Evolutionary conservation across 2,329 filamentous ascomycete genomes (phyloP).

Genomic region (Phaeosphaeria sp.): DNA sequence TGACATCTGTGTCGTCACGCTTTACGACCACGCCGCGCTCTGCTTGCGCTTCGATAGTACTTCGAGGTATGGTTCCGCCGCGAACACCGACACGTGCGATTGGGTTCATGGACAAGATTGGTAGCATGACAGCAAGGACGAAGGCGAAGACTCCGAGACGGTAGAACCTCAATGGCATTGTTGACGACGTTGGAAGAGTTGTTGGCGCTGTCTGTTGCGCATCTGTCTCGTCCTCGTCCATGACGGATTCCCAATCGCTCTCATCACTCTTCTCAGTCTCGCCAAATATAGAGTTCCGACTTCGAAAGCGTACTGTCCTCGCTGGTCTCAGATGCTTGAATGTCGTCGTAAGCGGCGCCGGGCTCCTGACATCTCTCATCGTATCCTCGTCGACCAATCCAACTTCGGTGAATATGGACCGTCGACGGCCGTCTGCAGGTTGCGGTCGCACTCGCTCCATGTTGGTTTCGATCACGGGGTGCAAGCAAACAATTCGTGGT

Average conservation of each 20-base stretch:
- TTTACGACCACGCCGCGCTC: constrained; percentile 24
- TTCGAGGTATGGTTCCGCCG: constrained; percentile 32
- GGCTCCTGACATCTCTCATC: constrained; percentile 36
- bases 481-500: constrained; percentile 2
- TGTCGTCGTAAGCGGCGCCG: constrained; percentile 31
- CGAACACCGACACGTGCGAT: constrained; percentile 33
- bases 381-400: constrained; percentile 45
- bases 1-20: constrained; percentile 39
- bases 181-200: constrained; percentile 8
- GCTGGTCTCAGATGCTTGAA: constrained; percentile 33
- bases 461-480: background rate
- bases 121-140: constrained; percentile 42
- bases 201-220: constrained; percentile 7
- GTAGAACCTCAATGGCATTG: constrained; percentile 30
- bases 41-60: constrained; percentile 22
- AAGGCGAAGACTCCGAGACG: constrained; percentile 37
- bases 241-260: constrained; percentile 37
- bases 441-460: constrained; percentile 40
- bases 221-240: constrained; percentile 34
- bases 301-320: constrained; percentile 42
- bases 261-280: constrained; percentile 21
- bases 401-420: constrained; percentile 47
- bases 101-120: constrained; percentile 38
- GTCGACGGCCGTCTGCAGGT: constrained; percentile 32
- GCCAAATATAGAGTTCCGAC: constrained; percentile 36